Base-by-base conservation (phyloP, 2,329 filamentous ascomycete genomes). In the Mycosphaerella arachidis region DNA sequence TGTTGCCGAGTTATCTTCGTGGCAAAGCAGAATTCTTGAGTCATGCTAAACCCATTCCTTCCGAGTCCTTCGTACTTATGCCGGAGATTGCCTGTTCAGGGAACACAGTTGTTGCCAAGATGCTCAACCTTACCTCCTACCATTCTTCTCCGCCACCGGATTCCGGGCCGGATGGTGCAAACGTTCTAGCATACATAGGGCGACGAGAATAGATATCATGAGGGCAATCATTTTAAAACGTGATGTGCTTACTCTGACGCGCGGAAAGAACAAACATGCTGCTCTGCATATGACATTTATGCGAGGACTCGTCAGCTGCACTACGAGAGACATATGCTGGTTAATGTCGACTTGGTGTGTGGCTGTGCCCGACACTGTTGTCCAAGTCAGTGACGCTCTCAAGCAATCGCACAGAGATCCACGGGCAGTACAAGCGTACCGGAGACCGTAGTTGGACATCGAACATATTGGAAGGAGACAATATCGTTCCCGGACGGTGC, bases 331-430 rank as follows among this genome's bases (percentile, higher is more conserved):
- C n/a, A n/a, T n/a, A 43, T 43, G 37, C 16, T 43, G 16, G 5
- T 16, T 43, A 1, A 43, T 10, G n/a, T n/a, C n/a, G n/a, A n/a
- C n/a, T n/a, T n/a, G n/a, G n/a, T n/a, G n/a, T 0, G 82, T 85
- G 0, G 82, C 78, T 56, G 85, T 84, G 6, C 81, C 77, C 52
- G 85, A 80, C 18, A 84, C 80, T 0, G 82, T 84, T 52, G 82
- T 78, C 61, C 74, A 73, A 10, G 72, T 72, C 3, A 67, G 66
- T 2, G 64, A 7, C 33, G 72, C n/a, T n/a, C 72, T 31, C 37
- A 74, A 70, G 45, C 73, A 69, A 58, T 74, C 71, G 82, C 1
- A 83, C 74, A 0, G 76, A 60, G 0, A 75, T 71, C 0, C 78
- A 79, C 2, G 82, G 66, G 0, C 83, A 59, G 6, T 84, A 73